Base-by-base conservation (phyloP, 306 rosid genomes). In the Inga laurina region DNA sequence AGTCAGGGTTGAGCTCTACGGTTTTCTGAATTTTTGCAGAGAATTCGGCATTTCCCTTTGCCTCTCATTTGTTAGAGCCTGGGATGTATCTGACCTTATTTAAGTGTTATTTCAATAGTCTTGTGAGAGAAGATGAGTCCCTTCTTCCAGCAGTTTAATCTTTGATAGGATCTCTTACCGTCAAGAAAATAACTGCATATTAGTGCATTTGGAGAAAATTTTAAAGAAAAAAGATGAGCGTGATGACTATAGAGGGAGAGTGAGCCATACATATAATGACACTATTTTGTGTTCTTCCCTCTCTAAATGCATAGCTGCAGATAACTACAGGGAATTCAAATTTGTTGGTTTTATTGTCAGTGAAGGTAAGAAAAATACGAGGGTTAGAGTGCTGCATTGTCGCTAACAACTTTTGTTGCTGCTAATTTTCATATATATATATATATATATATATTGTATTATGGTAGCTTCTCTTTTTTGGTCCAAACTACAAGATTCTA, bases 1-100 rank as follows among this genome's bases (percentile, higher is more conserved):
- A 85, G 79, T 82, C 89, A 87, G 80, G 91, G 95, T 81, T 92
- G 85, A 87, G 79, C 75, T 62, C 22, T 8, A 48, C 56, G 41
- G 70, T 14, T 18, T 67, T 46, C 70, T 13, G 9, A 64, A 72
- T 71, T 77, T 76, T 69, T 82, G 44, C 44, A 1, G 79, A 70
- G 46, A 34, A 27, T 62, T 45, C 61, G 12, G 39, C 56, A 68
- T 52, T 22, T 74, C 78, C 32, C 75, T 62, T 83, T 54, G 49
- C 62, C 78, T 37, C 6, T 64, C 64, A 35, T 74, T 61, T 56
- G 74, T 35, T 32, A 21, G 51, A 70, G 44, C 62, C 68, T 82
- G 67, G 41, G 44, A 74, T 68, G 46, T 44, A 67, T 85, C 37
- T 74, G 81, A 65, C 62, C 83, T 67, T 19, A 34, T 75, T 76